Conservation (phyloP, 139 green algal species). For the Desmodesmus armatus region DNA sequence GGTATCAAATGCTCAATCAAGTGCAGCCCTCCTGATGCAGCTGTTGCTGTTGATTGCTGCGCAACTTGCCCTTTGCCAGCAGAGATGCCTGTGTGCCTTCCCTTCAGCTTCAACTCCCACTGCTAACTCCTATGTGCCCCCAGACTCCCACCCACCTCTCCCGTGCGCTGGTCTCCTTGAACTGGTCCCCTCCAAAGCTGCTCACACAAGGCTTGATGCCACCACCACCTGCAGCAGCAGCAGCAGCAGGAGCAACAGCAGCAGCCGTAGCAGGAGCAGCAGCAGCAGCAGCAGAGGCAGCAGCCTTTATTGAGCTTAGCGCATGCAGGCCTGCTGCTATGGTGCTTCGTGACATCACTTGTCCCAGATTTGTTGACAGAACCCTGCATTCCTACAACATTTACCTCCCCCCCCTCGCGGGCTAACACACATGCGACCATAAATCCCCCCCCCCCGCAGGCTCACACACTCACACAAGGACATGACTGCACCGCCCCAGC, state of each 20-base stretch:
- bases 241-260: background rate
- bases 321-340: too few species aligned
- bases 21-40: background rate
- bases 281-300: too few species aligned
- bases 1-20: background rate
- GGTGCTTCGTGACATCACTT: too few species aligned
- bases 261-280: too few species aligned
- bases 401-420: too few species aligned
- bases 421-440: too few species aligned
- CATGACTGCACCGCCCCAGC: constrained; percentile 9
- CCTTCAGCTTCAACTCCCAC: background rate
- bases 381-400: too few species aligned
- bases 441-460: too few species aligned
- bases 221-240: constrained; percentile 49
- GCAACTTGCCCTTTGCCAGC: too few species aligned
- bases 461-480: constrained; percentile 8
- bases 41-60: background rate
- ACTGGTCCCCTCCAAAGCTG: constrained; percentile 87
- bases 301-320: too few species aligned
- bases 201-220: constrained; percentile 96
- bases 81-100: too few species aligned
- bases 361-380: too few species aligned
- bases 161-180: background rate
- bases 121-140: background rate
- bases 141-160: constrained; percentile 11